Percentiles rank a stretch among this genome's conserved stretches.
phyloP scores from a whole-genome alignment of 2,329 filamentous ascomycete species.

The Colletotrichum tamarilloi region DNA sequence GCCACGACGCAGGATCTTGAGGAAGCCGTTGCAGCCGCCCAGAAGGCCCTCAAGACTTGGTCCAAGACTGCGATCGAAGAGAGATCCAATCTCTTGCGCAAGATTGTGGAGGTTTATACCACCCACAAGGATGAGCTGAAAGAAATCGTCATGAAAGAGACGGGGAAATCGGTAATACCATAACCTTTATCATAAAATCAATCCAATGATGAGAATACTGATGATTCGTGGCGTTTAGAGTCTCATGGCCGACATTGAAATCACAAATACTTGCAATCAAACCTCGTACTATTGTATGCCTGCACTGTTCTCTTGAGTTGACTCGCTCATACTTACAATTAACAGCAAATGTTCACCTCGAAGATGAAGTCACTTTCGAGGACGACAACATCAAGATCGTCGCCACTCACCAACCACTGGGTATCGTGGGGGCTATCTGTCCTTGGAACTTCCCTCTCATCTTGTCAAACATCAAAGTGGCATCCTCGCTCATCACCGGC shows the following conservation, averaged over 20 bases:
- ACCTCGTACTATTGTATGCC: conserved; percentile 50
- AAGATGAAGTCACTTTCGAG: conserved; percentile 60
- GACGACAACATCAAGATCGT: conserved; percentile 54
- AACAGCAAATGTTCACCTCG: conserved; percentile 49
- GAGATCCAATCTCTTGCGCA: conserved; percentile 51
- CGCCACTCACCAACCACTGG: conserved; percentile 58
- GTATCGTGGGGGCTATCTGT: conserved; percentile 65
- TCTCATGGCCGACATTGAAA: conserved; percentile 51
- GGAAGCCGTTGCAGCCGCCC: conserved; percentile 57
- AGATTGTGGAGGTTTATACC: conserved; percentile 52
- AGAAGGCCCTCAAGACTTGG: conserved; percentile 59
- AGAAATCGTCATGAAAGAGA: conserved; percentile 58
- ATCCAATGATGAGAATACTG: rapidly evolving
- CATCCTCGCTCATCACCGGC: conserved; percentile 60
- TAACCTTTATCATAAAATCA: not conserved
- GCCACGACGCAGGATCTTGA: conserved; percentile 55
- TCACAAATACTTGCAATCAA: conserved; percentile 50
- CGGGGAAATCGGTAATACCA: conserved; percentile 59
- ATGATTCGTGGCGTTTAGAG: not conserved
- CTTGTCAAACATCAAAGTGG: conserved; percentile 61
- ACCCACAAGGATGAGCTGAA: conserved; percentile 55
- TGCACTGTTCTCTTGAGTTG: not conserved
- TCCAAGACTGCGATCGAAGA: conserved; percentile 54
- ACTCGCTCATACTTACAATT: not conserved
- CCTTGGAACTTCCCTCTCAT: conserved; percentile 70